These are phyloP conservation scores for Tetrastigma voinierianum DNA, from an alignment of 164 flowering plant species.

Conservation along the genomic window DNA sequence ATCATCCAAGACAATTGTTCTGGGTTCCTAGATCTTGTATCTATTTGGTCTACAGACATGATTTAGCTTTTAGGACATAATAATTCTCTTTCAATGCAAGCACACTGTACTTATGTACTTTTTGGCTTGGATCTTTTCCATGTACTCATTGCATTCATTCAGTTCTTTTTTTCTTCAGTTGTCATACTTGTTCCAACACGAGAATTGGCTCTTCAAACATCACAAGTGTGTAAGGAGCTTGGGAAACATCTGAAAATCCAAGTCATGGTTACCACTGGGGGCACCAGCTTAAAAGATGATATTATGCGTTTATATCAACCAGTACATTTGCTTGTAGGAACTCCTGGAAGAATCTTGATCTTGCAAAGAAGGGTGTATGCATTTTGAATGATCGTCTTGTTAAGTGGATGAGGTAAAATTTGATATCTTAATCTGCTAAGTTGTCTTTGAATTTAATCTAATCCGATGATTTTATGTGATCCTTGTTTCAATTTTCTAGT, in stretches of 20 bases:
- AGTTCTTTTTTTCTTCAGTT: conserved; percentile 49
- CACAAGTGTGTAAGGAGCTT: conserved; percentile 98
- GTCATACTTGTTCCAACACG: conserved; percentile 92
- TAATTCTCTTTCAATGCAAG: too few relatives aligned
- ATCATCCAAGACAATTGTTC: too few relatives aligned
- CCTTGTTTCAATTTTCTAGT: background rate
- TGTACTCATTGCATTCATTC: background rate
- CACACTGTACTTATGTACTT: too few relatives aligned
- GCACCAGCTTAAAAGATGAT: conserved; percentile 96
- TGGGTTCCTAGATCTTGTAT: too few relatives aligned
- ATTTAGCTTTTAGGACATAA: too few relatives aligned
- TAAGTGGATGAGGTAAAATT: conserved; percentile 91
- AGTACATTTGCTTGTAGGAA: conserved; percentile 96
- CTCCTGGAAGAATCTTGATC: conserved; percentile 98
- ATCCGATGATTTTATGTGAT: background rate
- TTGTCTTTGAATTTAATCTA: background rate
- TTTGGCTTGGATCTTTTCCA: background rate
- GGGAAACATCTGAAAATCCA: conserved; percentile 92
- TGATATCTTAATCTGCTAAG: background rate
- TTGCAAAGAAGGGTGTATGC: conserved; percentile 90
- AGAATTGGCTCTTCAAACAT: conserved; percentile 97
- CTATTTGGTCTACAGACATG: too few relatives aligned
- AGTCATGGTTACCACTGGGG: conserved; percentile 98
- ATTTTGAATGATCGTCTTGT: conserved; percentile 81
- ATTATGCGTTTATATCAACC: conserved; percentile 99